Conservation (phyloP, 2,329 filamentous ascomycete genomes). For the Fusarium sp. region DNA sequence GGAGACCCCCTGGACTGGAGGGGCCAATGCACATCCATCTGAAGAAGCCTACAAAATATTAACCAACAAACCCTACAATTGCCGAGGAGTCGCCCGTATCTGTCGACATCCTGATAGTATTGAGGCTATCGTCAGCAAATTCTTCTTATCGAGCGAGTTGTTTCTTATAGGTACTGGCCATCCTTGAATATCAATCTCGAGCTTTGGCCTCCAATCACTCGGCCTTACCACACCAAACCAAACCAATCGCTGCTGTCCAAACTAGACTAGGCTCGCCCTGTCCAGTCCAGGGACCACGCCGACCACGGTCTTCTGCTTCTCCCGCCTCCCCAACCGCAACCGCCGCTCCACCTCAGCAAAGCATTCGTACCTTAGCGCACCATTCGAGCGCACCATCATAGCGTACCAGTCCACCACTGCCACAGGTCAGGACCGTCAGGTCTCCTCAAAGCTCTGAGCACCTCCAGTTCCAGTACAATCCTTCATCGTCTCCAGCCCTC, state of each 20-base stretch:
- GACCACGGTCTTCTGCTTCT: conserved; percentile 29
- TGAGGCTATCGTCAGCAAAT: not conserved
- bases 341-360: conserved; percentile 47
- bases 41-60: conserved; percentile 21
- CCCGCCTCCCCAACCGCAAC: conserved; percentile 38
- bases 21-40: conserved; percentile 34
- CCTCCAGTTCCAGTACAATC: conserved; percentile 41
- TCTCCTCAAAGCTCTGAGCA: conserved; percentile 46
- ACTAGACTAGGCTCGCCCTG: conserved; percentile 46
- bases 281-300: conserved; percentile 44
- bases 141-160: not conserved
- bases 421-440: conserved; percentile 37
- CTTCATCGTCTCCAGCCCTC: conserved; percentile 49
- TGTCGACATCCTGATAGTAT: conserved; percentile 3
- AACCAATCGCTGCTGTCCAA: conserved; percentile 55
- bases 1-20: conserved; percentile 30
- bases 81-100: conserved; percentile 1
- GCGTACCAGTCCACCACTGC: conserved; percentile 29
- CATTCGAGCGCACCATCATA: conserved; percentile 36
- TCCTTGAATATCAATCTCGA: conserved; percentile 1
- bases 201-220: conserved; percentile 6
- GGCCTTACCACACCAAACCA: conserved; percentile 44
- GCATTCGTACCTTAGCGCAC: conserved; percentile 46
- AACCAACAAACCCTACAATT: conserved; percentile 13
- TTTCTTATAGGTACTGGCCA: not conserved